phyloP scores from a whole-genome alignment of 352 stramenopile species.

The Phytopythium chamaehyphon region DNA sequence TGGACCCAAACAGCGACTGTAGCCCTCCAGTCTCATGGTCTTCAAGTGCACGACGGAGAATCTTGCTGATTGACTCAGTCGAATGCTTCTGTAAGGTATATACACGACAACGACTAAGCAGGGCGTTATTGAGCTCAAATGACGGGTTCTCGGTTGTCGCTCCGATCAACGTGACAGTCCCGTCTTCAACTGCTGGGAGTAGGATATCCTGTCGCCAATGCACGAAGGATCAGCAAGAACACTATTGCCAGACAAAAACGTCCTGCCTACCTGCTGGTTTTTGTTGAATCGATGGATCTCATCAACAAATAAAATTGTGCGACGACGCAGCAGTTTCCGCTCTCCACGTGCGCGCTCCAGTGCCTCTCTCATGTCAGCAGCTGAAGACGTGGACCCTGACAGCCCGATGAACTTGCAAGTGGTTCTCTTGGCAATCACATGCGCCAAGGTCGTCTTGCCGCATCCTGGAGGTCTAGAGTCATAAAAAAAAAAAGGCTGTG shows the following conservation, averaged over 20 bases:
- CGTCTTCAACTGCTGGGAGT: conserved; percentile 76
- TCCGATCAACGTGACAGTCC: conserved; percentile 85
- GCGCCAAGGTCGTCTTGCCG: conserved; percentile 82
- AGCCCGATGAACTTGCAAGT: conserved; percentile 66
- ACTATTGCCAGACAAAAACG: no score
- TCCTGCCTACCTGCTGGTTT: conserved; percentile 50
- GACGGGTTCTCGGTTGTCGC: conserved; percentile 88
- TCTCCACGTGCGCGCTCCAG: conserved; percentile 69
- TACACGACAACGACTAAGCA: conserved; percentile 76
- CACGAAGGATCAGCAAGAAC: no score
- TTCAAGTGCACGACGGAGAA: conserved; percentile 58
- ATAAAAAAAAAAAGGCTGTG: neutral
- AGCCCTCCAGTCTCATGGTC: conserved; percentile 27
- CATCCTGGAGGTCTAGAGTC: conserved; percentile 65
- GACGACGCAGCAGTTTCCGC: conserved; percentile 47
- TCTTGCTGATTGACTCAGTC: conserved; percentile 48
- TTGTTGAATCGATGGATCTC: conserved; percentile 90
- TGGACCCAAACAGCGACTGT: conserved; percentile 15
- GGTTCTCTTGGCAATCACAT: conserved; percentile 68
- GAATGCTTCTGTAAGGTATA: conserved; percentile 77
- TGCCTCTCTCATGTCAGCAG: conserved; percentile 68
- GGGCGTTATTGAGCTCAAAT: conserved; percentile 85
- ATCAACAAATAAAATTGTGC: conserved; percentile 86
- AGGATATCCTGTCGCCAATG: conserved; percentile 57
- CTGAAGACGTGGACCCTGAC: conserved; percentile 69